Base-by-base conservation (phyloP, 1,139 yeast genomes). In the Taphrina populina region DNA sequence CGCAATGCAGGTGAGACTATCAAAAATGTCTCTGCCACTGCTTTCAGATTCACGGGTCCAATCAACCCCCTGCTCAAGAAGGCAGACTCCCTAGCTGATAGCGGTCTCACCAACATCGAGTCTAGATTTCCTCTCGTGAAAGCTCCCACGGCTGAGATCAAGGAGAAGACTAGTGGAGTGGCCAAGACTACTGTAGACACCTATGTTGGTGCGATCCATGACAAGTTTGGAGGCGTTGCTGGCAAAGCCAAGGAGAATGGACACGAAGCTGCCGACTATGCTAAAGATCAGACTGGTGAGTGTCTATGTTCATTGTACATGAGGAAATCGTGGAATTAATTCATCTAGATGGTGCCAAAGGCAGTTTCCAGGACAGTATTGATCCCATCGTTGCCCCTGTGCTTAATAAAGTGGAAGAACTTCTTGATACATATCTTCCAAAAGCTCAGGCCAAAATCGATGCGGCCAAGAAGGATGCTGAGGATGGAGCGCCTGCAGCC, bases 151-250 rank as follows among this genome's bases (percentile, higher is more conserved):
- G 24, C 37, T 6, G 56, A 40, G 23, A 52, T 41, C 41, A 52
- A 17, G 49, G 49, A 34, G 47, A 52, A 40, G 49, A 52, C 49
- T 2, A 43, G 49, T 26, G 56, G 56, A n/a, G 56, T 43, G 5
- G 56, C 49, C 41, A 52, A 52, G 56, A 41, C 56, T 8, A 52
- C 56, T 11, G 56, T 52, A 21, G 56, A 43, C 36, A 49, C 54
- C 24, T 49, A 49, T 13, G 54, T 49, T 34, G 54, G 54, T 15
- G 54, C 54, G 4, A 27, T 49, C 27, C 44, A 40, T 20, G 54
- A 49, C 35, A 37, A 40, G 27, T 36, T 37, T 20, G 29, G 37
- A 11, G 54, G 46, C 10, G 46, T 30, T 26, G 35, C 54, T n/a
- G 36, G 35, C 26, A 36, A 37, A 13, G 54, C 37, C n/a, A 21